Conservation (phyloP, 306 rosid genomes). For the Rubus parviflorus region DNA sequence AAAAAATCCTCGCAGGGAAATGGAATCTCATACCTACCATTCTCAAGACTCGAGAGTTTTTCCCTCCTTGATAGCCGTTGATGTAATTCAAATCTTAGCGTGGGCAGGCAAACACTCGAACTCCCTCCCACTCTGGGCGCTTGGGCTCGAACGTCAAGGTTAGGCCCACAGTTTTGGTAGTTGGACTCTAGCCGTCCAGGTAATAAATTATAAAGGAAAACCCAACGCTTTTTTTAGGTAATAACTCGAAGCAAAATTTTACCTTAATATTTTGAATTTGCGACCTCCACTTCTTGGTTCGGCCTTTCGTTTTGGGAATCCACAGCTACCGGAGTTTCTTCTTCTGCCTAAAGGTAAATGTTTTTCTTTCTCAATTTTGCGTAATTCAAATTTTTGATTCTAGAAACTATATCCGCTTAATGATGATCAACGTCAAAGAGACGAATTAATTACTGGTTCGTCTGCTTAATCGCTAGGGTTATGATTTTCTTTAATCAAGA, state of each 20-base stretch:
- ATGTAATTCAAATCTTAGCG: background rate
- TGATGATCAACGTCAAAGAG: background rate
- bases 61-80: slow-evolving; percentile 12
- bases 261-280: slow-evolving; percentile 4
- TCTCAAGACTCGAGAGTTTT: background rate
- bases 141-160: slow-evolving; percentile 6
- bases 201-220: background rate
- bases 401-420: background rate
- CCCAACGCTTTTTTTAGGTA: background rate
- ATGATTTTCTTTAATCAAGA: background rate
- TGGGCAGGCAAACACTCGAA: background rate
- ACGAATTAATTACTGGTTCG: background rate
- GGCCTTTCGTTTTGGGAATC: slow-evolving; percentile 14
- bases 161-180: slow-evolving; percentile 11
- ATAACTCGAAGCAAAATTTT: background rate
- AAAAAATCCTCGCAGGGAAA: background rate
- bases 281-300: background rate
- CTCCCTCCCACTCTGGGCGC: background rate
- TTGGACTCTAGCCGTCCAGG: background rate
- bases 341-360: slow-evolving; percentile 12
- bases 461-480: background rate
- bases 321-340: background rate
- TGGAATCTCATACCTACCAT: background rate
- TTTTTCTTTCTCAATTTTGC: background rate
- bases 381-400: background rate